phyloP scores from a whole-genome alignment of 257 asterid species.

The Nicotiana knightiana region DNA sequence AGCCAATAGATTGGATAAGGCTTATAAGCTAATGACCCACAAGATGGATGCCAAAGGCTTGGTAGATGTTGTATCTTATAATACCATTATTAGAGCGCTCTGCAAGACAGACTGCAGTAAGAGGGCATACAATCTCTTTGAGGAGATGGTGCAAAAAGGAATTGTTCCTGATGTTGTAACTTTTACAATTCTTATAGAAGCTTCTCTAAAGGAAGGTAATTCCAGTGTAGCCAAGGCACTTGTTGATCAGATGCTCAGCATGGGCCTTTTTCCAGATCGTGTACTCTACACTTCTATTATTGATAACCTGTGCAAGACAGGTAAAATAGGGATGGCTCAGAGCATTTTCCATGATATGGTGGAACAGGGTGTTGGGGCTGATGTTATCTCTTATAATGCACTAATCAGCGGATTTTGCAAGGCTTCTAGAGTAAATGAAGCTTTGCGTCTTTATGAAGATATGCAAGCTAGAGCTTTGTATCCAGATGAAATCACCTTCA shows the following conservation, averaged over 20 bases:
- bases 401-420: conserved; percentile 70
- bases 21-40: conserved; percentile 46
- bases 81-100: conserved; percentile 66
- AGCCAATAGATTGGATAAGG: conserved; percentile 71
- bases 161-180: conserved; percentile 71
- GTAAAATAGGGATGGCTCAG: conserved; percentile 51
- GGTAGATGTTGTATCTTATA: conserved; percentile 79
- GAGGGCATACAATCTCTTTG: conserved; percentile 57
- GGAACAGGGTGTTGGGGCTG: conserved; percentile 62
- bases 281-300: conserved; percentile 62
- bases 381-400: conserved; percentile 69
- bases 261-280: conserved; percentile 55
- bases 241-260: conserved; percentile 62
- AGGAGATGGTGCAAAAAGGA: conserved; percentile 72
- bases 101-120: conserved; percentile 48
- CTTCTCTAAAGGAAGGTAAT: conserved; percentile 62
- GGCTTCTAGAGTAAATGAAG: conserved; percentile 60
- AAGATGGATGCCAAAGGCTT: conserved; percentile 72
- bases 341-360: conserved; percentile 59
- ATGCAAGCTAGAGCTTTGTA: conserved; percentile 55
- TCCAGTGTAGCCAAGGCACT: conserved; percentile 51
- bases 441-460: conserved; percentile 57
- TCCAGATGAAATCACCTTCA: conserved; percentile 83
- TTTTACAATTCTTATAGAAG: conserved; percentile 67
- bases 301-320: conserved; percentile 62